Evolutionary conservation across 176 grass and related monocot species (phyloP), one percentile per base, ranked within the genome.

Genomic region (Urochloa ruziziensis): DNA sequence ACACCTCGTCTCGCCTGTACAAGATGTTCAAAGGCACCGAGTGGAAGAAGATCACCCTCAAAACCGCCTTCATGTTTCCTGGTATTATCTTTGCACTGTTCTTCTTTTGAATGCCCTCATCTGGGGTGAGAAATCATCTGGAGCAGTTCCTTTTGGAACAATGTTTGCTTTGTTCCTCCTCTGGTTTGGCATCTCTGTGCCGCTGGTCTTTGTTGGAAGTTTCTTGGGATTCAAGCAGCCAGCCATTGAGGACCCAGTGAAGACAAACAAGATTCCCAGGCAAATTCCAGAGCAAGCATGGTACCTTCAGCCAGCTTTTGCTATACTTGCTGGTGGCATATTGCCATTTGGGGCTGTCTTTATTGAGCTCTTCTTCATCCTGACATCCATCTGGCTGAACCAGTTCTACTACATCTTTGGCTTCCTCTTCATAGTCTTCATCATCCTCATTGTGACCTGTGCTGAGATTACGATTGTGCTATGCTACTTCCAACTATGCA

Each of bases 401-500:
- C 92, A 94, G 57, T 94, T 91, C 81, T 91, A 94, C 81, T 94
- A 94, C 77, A 89, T 94, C 65, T 94, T 94, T 49, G 92, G 92
- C 30, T 94, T 94, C 67, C 89, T 94, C 43, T 89, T 94, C 78
- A 86, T 94, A 68, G 89, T 94, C 71, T 91, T 94, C 32, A 28
- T 91, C 81, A 91, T 94, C 81, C 92, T 94, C 36, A 76, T 91
- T 16, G 79, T 94, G 78, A 89, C 89, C 8, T 94, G 92, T 61
- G 92, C 86, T 13, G 92, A 94, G 78, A 94, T 91, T 24, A 89
- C 92, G 51, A 89, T 94, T 21, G 92, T 94, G 66, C 86, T 91
- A 72, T 91, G 92, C 89, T 94, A 94, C 87, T 94, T 94, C 87
- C 92, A 94, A 69, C 81, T 94, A n/a, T 91, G 89, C 81, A 87